Evolutionary conservation across 1,284 basidiomycete species (phyloP).

Genomic region (Ganoderma sp.): DNA sequence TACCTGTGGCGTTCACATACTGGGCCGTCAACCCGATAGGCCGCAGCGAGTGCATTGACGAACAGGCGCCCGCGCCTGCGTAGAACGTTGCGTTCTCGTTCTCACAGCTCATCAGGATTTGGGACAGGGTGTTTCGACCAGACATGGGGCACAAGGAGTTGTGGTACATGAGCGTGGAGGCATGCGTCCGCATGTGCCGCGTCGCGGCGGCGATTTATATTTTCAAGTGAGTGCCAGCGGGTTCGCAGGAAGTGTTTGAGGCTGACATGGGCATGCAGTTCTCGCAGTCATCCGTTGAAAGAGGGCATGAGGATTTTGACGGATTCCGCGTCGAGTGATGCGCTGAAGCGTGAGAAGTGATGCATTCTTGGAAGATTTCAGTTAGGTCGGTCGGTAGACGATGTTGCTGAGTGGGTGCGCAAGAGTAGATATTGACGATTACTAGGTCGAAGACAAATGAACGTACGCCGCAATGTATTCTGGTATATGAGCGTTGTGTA

Average conservation of each 20-base stretch:
- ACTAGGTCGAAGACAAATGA: neutral
- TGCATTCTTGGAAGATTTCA: neutral
- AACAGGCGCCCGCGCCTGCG: neutral
- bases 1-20: neutral
- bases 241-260: slow-evolving; percentile 33
- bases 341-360: slow-evolving; percentile 3
- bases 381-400: neutral
- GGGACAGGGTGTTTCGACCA: slow-evolving; percentile 39
- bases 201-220: slow-evolving; percentile 38
- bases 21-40: slow-evolving; percentile 22
- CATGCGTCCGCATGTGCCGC: slow-evolving; percentile 32
- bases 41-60: neutral
- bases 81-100: slow-evolving; percentile 38
- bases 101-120: slow-evolving; percentile 39
- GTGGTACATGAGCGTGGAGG: slow-evolving; percentile 39
- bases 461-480: neutral
- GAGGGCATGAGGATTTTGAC: slow-evolving; percentile 54
- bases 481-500: neutral
- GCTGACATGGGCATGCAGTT: neutral
- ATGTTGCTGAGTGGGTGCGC: neutral
- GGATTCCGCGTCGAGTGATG: slow-evolving; percentile 45
- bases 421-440: neutral
- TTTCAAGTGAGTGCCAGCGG: slow-evolving; percentile 41
- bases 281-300: slow-evolving; percentile 48
- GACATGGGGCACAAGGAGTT: slow-evolving; percentile 41